Evolutionary conservation across 257 asterid species (phyloP), one percentile per base, ranked within the genome.

Genomic region (Jaltomata sinuosa): DNA sequence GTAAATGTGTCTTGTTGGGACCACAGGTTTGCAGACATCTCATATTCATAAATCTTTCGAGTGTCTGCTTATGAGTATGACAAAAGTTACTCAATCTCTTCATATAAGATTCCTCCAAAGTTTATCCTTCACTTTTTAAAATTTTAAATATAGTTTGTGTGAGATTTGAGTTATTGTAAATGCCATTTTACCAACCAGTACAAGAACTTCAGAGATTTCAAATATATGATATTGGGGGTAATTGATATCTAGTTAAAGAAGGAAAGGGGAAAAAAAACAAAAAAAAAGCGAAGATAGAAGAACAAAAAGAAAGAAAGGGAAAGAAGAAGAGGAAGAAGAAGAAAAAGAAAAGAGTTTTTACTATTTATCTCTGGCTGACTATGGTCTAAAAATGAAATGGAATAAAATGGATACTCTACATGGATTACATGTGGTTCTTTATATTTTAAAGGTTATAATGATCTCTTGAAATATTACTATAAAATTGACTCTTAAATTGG

Each of bases 1-100:
- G 99, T 98, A 11, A 84, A 89, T 85, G 95, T 91, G 85, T 93
- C 94, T 85, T 93, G 98, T 86, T 96, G 98, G 98, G 98, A 96
- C 89, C 83, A 94, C 65, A 93, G 98, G 99, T 94, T 90, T 65
- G 87, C 87, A 16, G 61, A 71, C 40, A 50, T 71, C 54, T 40
- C 36, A 45, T 42, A 69, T 40, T 71, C 34, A 3, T 40, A n/a
- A 40, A 71, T n/a, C 11, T 11, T n/a, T 71, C n/a, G 4, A 40
- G 55, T n/a, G n/a, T 11, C 36, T 71, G 80, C 54, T 11, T 40
- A 71, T 40, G 36, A 71, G 36, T 14, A 40, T 40, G 34, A n/a
- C 80, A 71, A 69, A 68, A 38, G 53, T 12, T 71, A 34, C n/a
- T n/a, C n/a, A n/a, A n/a, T 71, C 80, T 71, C n/a, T 40, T n/a